These are phyloP conservation scores for Isochrysis galbana DNA, from an alignment of 78 protist species.

Conservation along the genomic window DNA sequence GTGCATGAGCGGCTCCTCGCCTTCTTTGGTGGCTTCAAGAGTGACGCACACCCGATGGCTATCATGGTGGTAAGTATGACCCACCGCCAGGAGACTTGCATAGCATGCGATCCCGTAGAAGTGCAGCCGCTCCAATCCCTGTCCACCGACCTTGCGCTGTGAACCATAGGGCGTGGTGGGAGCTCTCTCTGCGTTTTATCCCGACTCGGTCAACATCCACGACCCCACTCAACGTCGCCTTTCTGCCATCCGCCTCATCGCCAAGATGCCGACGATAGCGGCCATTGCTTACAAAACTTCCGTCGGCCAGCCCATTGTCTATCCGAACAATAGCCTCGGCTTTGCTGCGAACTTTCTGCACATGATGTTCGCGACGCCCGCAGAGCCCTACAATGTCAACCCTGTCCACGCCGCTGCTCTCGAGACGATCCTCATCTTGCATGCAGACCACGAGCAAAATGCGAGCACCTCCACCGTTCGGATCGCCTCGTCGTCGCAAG, in stretches of 20 bases:
- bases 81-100: no score
- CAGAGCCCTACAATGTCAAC: background rate
- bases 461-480: constrained; percentile 47
- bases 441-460: constrained; percentile 43
- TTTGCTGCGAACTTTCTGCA: constrained; percentile 27
- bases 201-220: background rate
- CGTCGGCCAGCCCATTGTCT: constrained; percentile 37
- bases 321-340: background rate
- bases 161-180: background rate
- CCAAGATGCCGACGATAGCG: constrained; percentile 36
- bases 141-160: no score
- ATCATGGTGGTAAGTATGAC: constrained; percentile 50
- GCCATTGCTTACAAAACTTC: constrained; percentile 2
- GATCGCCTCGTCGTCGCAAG: constrained; percentile 25
- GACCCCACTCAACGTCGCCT: background rate
- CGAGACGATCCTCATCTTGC: constrained; percentile 22
- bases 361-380: constrained; percentile 41
- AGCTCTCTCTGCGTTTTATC: background rate
- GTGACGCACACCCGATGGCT: constrained; percentile 82
- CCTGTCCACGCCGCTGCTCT: constrained; percentile 1
- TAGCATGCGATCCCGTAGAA: no score
- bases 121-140: no score
- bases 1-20: constrained; percentile 64
- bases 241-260: constrained; percentile 1
- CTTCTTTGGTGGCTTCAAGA: constrained; percentile 55